Percentiles rank a stretch among this genome's conserved stretches.
Evolutionary conservation across 768 basidiomycete genomes (phyloP).

Genomic region (Tulasnella sp.): DNA sequence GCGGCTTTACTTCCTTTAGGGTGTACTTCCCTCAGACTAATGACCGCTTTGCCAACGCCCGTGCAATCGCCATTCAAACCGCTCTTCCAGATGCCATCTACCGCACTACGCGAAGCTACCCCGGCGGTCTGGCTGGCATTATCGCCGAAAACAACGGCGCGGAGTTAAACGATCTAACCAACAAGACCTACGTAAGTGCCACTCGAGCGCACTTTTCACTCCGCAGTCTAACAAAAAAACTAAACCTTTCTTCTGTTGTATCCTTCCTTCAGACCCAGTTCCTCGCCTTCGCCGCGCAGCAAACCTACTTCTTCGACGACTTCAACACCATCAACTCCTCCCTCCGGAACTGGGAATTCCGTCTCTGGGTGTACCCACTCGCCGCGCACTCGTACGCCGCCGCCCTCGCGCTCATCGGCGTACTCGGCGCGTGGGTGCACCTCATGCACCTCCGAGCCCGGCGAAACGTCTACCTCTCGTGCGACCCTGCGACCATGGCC

Average conservation of each 20-base stretch:
- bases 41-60: background rate
- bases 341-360: background rate
- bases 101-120: background rate
- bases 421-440: background rate
- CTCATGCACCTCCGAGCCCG: background rate
- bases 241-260: too few species aligned
- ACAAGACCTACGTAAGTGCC: background rate
- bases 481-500: background rate
- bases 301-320: constrained; percentile 5
- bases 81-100: constrained; percentile 1
- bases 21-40: background rate
- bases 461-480: background rate
- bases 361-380: constrained; percentile 7
- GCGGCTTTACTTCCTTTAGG: background rate
- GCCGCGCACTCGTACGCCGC: constrained; percentile 1
- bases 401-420: background rate
- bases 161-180: background rate
- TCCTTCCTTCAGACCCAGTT: constrained; percentile 1
- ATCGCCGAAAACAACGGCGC: background rate
- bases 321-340: background rate
- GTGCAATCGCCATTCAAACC: background rate
- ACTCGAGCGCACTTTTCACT: background rate
- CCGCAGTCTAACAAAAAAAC: background rate
- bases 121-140: background rate
- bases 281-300: constrained; percentile 1